Percentiles rank a stretch among this genome's conserved stretches.
Conservation (phyloP, 1,139 yeast genomes). For the Lodderomyces theae region DNA sequence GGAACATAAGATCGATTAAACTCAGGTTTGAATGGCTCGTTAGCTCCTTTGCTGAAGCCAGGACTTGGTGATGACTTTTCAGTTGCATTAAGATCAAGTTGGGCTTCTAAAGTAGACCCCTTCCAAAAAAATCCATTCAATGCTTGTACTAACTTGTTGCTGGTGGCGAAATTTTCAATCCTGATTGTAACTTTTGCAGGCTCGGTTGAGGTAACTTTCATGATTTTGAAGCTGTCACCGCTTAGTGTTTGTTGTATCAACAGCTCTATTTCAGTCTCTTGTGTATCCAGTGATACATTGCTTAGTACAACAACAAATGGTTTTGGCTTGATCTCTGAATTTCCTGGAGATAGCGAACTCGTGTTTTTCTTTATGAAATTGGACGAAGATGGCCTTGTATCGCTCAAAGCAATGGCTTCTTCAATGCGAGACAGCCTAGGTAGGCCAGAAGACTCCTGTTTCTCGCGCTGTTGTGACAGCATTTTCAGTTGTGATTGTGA, state of each 20-base stretch:
- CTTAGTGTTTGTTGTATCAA: neutral
- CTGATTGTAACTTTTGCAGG: neutral
- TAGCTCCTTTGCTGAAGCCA: neutral
- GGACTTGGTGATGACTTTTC: neutral
- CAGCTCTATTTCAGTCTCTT: neutral
- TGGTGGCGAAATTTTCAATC: constrained; percentile 3
- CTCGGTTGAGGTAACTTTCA: neutral
- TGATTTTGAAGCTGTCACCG: neutral
- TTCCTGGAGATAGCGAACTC: constrained; percentile 6
- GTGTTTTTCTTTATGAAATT: constrained; percentile 2
- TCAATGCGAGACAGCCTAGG: neutral
- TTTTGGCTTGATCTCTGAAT: constrained; percentile 2
- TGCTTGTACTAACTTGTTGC: constrained; percentile 2
- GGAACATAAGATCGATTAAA: constrained; percentile 3
- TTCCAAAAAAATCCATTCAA: constrained; percentile 1
- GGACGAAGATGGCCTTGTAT: constrained; percentile 1
- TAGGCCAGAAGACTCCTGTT: neutral
- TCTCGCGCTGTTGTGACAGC: neutral
- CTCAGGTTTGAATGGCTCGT: neutral
- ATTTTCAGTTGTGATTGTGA: neutral
- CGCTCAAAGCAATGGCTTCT: constrained; percentile 1
- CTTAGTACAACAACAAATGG: constrained; percentile 4
- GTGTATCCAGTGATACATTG: neutral
- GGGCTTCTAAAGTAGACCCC: constrained; percentile 1
- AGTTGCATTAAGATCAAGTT: neutral